Percentiles rank a stretch among this genome's conserved stretches.
Conservation (phyloP, 2,329 filamentous ascomycete species). For the Nemania abortiva region DNA sequence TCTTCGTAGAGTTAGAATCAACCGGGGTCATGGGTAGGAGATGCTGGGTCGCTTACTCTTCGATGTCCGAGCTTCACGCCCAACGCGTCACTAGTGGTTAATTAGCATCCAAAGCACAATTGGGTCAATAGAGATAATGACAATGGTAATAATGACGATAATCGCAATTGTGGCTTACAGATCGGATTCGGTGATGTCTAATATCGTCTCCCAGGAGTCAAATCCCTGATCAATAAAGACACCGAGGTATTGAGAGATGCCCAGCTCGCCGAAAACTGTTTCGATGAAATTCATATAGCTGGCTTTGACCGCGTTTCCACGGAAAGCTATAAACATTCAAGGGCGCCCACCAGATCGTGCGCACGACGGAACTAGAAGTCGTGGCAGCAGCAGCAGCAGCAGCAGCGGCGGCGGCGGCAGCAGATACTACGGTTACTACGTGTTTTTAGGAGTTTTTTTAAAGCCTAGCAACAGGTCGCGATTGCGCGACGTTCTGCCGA, state of each 20-base stretch:
- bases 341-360: conserved; percentile 12
- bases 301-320: conserved; percentile 35
- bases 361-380: conserved; percentile 6
- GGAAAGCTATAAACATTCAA: conserved; percentile 37
- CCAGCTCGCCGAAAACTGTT: conserved; percentile 78
- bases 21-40: neutral
- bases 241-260: conserved; percentile 81
- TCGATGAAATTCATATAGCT: conserved; percentile 72
- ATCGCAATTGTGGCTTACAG: conserved; percentile 66
- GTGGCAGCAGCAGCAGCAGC: neutral
- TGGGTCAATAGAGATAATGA: too few relatives aligned
- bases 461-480: neutral
- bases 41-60: conserved; percentile 66
- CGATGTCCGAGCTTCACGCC: conserved; percentile 85
- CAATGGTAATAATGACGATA: neutral
- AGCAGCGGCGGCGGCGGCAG: neutral
- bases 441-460: neutral
- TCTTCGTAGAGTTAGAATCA: conserved; percentile 60
- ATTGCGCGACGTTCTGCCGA: conserved; percentile 1
- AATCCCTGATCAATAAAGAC: conserved; percentile 83
- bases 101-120: conserved; percentile 37
- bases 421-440: neutral
- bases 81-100: conserved; percentile 70
- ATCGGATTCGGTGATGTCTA: conserved; percentile 87
- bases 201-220: conserved; percentile 84